Conservation (phyloP, 75 land plant genomes). For the Larix kaempferi region DNA sequence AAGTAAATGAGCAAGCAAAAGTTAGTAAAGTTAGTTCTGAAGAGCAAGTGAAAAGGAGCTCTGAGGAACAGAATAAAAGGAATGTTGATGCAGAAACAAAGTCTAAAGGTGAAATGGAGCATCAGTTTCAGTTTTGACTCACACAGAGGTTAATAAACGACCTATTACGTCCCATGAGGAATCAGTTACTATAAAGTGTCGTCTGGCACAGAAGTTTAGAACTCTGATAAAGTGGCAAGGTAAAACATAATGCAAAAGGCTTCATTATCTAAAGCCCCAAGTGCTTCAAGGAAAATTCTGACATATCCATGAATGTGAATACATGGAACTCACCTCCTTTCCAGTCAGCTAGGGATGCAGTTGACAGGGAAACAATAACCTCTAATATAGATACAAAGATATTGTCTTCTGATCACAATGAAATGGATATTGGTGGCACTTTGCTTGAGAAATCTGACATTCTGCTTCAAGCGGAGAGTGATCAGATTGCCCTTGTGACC, state of each 20-base stretch:
- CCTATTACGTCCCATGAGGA: conserved; percentile 10
- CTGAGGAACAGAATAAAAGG: conserved; percentile 1
- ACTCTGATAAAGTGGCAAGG: conserved; percentile 21
- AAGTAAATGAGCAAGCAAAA: conserved; percentile 3
- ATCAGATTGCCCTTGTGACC: background rate
- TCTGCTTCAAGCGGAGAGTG: background rate
- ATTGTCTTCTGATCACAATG: background rate
- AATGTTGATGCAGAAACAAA: conserved; percentile 19
- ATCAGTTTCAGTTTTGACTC: conserved; percentile 1
- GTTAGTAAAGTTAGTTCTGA: background rate
- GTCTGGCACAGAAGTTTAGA: background rate
- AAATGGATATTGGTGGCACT: conserved; percentile 1
- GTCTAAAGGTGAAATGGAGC: conserved; percentile 3
- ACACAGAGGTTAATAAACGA: conserved; percentile 17
- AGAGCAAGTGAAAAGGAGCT: conserved; percentile 8
- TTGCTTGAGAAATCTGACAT: background rate
- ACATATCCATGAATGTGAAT: conserved; percentile 62
- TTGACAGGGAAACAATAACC: conserved; percentile 11
- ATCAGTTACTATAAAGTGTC: too few species aligned
- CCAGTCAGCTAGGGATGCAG: conserved; percentile 19
- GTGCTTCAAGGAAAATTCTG: conserved; percentile 35
- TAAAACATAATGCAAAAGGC: conserved; percentile 18
- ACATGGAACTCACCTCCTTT: conserved; percentile 58
- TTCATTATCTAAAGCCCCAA: conserved; percentile 14
- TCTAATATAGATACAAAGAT: background rate